Conservation (phyloP, 352 stramenopile genomes). For the Phytopythium ostracodes region DNA sequence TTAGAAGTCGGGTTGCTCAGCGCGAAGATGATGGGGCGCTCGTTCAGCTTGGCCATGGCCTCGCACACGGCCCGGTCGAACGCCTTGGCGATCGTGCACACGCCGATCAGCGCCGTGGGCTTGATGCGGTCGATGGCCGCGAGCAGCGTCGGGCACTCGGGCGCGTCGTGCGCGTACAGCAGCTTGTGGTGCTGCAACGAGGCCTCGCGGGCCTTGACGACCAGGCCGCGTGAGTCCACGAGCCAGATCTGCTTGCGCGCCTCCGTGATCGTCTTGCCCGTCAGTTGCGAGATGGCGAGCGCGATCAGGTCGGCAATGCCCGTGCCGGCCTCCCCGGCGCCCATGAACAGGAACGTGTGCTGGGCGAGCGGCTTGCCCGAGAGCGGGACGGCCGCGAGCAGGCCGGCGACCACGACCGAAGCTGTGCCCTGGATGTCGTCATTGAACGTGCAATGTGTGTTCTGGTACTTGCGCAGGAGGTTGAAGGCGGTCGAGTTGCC, state of each 20-base stretch:
- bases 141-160: conserved; percentile 57
- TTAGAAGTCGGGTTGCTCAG: conserved; percentile 96
- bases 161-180: conserved; percentile 80
- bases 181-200: conserved; percentile 90
- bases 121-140: conserved; percentile 83
- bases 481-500: conserved; percentile 86
- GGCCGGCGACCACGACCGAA: conserved; percentile 75
- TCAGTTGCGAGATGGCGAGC: conserved; percentile 88
- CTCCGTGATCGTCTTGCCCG: conserved; percentile 79
- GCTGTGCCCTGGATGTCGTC: conserved; percentile 96
- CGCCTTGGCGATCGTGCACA: conserved; percentile 88
- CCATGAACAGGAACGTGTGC: conserved; percentile 95
- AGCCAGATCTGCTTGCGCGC: conserved; percentile 91
- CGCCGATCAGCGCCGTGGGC: conserved; percentile 94
- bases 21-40: conserved; percentile 95
- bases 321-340: conserved; percentile 93
- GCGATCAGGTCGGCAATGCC: conserved; percentile 93
- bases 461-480: conserved; percentile 79
- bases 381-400: conserved; percentile 65
- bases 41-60: conserved; percentile 85
- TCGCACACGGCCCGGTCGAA: conserved; percentile 89
- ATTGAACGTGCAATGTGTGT: conserved; percentile 91
- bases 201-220: conserved; percentile 61
- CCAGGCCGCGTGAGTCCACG: conserved; percentile 90
- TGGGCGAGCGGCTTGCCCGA: conserved; percentile 83